Evolutionary conservation across 2,329 filamentous ascomycete species (phyloP).

Genomic region (Aspergillus viridinutans): DNA sequence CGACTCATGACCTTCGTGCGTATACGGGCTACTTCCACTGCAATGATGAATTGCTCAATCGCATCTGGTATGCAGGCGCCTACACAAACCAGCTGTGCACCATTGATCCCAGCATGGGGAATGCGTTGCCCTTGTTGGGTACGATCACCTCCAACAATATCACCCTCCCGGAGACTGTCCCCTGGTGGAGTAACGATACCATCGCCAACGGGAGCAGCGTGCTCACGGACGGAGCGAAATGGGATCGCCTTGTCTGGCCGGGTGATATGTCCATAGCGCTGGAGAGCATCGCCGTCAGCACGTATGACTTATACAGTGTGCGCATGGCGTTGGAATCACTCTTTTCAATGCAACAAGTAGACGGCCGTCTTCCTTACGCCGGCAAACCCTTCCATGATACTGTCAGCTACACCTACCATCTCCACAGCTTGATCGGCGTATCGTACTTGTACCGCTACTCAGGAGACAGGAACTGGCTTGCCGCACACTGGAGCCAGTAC

Average conservation of each 20-base stretch:
- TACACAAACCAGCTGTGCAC: conserved; percentile 43
- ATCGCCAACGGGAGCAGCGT: conserved; percentile 29
- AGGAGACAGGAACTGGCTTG: conserved; percentile 38
- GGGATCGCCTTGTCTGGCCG: conserved; percentile 52
- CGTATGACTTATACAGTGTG: conserved; percentile 50
- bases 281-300: conserved; percentile 52
- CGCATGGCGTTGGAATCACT: conserved; percentile 48
- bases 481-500: conserved; percentile 41
- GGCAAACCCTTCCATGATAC: conserved; percentile 41
- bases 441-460: conserved; percentile 45
- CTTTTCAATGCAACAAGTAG: conserved; percentile 43
- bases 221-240: conserved; percentile 39
- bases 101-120: conserved; percentile 25
- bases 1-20: conserved; percentile 38
- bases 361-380: conserved; percentile 50
- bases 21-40: conserved; percentile 52
- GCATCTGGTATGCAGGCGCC: conserved; percentile 54
- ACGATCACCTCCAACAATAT: conserved; percentile 8
- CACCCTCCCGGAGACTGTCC: conserved; percentile 12
- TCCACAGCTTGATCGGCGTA: conserved; percentile 46
- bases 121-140: conserved; percentile 11
- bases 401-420: conserved; percentile 54
- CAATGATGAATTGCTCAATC: conserved; percentile 49
- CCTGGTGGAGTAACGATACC: conserved; percentile 30
- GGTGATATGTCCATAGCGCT: conserved; percentile 59